Percentiles rank a stretch among this genome's conserved stretches.
Conservation (phyloP, 192 early-diverging fungal species). For the Phlyctochytrium bullatum region DNA sequence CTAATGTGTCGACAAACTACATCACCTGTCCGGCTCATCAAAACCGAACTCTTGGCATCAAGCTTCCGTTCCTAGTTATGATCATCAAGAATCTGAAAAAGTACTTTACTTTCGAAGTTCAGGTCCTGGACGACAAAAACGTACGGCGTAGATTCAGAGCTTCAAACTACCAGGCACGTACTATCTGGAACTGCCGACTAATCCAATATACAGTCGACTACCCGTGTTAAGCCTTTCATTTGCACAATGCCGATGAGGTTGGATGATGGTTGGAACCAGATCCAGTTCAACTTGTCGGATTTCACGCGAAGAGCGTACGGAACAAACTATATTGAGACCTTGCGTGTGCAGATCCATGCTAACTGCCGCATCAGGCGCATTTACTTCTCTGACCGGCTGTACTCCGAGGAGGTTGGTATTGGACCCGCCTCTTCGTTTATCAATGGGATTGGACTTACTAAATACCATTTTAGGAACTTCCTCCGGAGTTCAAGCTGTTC, state of each 20-base stretch:
- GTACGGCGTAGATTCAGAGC: slow-evolving; percentile 78
- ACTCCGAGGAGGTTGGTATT: slow-evolving; percentile 68
- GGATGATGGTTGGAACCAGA: slow-evolving; percentile 95
- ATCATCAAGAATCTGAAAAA: slow-evolving; percentile 85
- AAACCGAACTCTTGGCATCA: slow-evolving; percentile 83
- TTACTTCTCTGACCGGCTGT: slow-evolving; percentile 88
- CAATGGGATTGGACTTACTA: not conserved
- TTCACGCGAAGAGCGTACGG: slow-evolving; percentile 86
- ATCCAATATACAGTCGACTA: slow-evolving; percentile 55
- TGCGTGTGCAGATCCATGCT: slow-evolving; percentile 87
- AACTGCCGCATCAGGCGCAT: slow-evolving; percentile 85
- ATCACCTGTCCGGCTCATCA: slow-evolving; percentile 78
- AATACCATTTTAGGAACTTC: slow-evolving; percentile 56
- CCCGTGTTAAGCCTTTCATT: slow-evolving; percentile 81
- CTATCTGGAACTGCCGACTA: not conserved
- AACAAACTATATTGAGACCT: slow-evolving; percentile 82
- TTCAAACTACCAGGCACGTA: slow-evolving; percentile 82
- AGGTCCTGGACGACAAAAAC: slow-evolving; percentile 82
- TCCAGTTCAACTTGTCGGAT: slow-evolving; percentile 85
- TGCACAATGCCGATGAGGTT: slow-evolving; percentile 90
- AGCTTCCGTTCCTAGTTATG: slow-evolving; percentile 84
- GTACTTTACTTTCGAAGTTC: slow-evolving; percentile 91
- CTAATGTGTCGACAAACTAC: slow-evolving; percentile 80
- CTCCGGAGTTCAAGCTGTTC: slow-evolving; percentile 88
- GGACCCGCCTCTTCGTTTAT: not conserved